Base-by-base conservation (phyloP, 2,329 filamentous ascomycete genomes). In the Chrysosporium queenslandicum region DNA sequence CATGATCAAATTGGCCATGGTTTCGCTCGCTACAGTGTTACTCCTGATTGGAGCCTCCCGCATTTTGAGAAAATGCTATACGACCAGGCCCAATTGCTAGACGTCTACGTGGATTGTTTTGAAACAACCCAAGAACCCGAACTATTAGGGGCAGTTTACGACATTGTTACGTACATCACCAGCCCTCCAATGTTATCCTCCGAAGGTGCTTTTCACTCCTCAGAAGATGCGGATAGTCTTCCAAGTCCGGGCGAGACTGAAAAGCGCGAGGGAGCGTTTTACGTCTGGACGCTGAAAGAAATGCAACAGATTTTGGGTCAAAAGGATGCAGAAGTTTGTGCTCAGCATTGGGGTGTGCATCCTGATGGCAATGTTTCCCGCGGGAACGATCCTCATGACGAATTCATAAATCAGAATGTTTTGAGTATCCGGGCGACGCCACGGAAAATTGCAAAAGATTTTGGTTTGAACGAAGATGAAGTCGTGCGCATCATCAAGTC, bases 31-130 rank as follows among this genome's bases (percentile, higher is more conserved):
- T 96, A 94, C 65, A 94, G 88, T 12, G 85, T 94, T 6, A 97
- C 91, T 0, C 74, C 82, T 12, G 87, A 97, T 68, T 98, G 92
- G 92, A 87, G 85, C 57, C 74, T 97, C 43, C 92, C 92, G 9
- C 90, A 95, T 66, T 98, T 97, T 61, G 92, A 98, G 72, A 97
- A 97, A 73, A 89, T 97, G 78, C 79, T 96, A 8, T 89, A 88
- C 51, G 92, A 97, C 64, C 94, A 98, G 62, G 84, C 87, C 0
- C 84, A 96, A 59, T 76, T 97, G 1, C 72, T 98, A 2, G 79
- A 83, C 21, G 76, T 92, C 5, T 97, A 92, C 61, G 76, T 94
- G 5, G 89, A 96, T 62, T 90, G 87, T 0, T 97, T 90, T 75
- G 76, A 87, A 12, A 70, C 82, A 23, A 81, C 78, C 0, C 76